Conservation (phyloP, 1,139 yeast species). For the Hansenula sp. region DNA sequence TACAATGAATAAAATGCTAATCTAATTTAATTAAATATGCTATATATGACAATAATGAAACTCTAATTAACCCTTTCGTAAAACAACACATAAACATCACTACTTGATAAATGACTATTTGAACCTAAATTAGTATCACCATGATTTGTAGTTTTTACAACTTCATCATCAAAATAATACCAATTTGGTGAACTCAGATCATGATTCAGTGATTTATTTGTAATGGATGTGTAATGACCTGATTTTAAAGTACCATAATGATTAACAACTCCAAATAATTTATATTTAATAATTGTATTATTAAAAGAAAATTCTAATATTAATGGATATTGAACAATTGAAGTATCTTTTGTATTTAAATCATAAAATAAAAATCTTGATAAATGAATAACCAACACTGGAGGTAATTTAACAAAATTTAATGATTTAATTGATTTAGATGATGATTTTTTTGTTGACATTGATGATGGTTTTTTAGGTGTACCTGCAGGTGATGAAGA, state of each 20-base stretch:
- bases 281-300: slow-evolving; percentile 42
- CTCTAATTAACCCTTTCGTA: slow-evolving; percentile 41
- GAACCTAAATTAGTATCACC: slow-evolving; percentile 29
- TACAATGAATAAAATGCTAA: too few relatives aligned
- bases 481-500: slow-evolving; percentile 10
- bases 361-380: slow-evolving; percentile 54
- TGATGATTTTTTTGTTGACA: slow-evolving; percentile 4
- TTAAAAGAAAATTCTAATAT: slow-evolving; percentile 41
- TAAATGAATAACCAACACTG: slow-evolving; percentile 58
- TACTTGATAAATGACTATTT: slow-evolving; percentile 38
- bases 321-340: slow-evolving; percentile 52
- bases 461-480: slow-evolving; percentile 13
- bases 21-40: background rate
- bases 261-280: slow-evolving; percentile 57
- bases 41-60: background rate
- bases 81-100: slow-evolving; percentile 71
- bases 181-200: slow-evolving; percentile 39
- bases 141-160: slow-evolving; percentile 45
- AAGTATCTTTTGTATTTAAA: slow-evolving; percentile 50
- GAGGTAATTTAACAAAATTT: slow-evolving; percentile 61
- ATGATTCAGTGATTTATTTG: slow-evolving; percentile 42
- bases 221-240: slow-evolving; percentile 71
- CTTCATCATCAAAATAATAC: slow-evolving; percentile 74
- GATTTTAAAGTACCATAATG: slow-evolving; percentile 68
- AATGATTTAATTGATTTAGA: slow-evolving; percentile 45